phyloP scores from a whole-genome alignment of 192 early-diverging fungal species.

The Coemansia sp. region DNA sequence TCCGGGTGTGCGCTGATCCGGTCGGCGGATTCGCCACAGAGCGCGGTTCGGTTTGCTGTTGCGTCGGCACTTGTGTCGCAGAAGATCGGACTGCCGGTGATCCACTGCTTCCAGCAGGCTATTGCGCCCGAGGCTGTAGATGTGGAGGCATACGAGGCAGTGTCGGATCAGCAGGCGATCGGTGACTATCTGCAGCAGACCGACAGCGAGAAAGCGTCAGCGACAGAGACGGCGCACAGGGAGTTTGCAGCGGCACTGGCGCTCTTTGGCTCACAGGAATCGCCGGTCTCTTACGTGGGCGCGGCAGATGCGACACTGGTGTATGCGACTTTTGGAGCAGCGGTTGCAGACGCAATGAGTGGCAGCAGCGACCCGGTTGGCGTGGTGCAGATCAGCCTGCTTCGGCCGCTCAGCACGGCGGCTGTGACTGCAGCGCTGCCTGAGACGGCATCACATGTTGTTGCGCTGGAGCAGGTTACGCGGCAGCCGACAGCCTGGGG shows the following conservation, averaged over 20 bases:
- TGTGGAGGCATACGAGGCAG: constrained; percentile 23
- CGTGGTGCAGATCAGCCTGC: constrained; percentile 71
- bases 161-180: constrained; percentile 52
- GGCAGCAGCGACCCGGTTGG: constrained; percentile 62
- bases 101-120: constrained; percentile 63
- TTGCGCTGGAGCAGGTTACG: constrained; percentile 65
- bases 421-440: constrained; percentile 64
- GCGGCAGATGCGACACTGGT: constrained; percentile 66
- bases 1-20: constrained; percentile 78
- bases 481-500: constrained; percentile 70
- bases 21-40: constrained; percentile 70
- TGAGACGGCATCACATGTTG: constrained; percentile 59
- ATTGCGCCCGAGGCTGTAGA: constrained; percentile 21
- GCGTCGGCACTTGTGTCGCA: constrained; percentile 75
- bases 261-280: constrained; percentile 16
- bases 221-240: constrained; percentile 4
- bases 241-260: constrained; percentile 23
- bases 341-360: constrained; percentile 2
- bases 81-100: constrained; percentile 59
- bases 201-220: not conserved
- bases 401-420: constrained; percentile 74
- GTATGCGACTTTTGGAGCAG: constrained; percentile 65
- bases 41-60: constrained; percentile 80
- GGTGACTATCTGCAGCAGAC: constrained; percentile 30
- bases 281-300: constrained; percentile 27